These are phyloP conservation scores for Hyphodiscus sp. DNA, from an alignment of 2,329 filamentous ascomycete species.

Conservation along the genomic window DNA sequence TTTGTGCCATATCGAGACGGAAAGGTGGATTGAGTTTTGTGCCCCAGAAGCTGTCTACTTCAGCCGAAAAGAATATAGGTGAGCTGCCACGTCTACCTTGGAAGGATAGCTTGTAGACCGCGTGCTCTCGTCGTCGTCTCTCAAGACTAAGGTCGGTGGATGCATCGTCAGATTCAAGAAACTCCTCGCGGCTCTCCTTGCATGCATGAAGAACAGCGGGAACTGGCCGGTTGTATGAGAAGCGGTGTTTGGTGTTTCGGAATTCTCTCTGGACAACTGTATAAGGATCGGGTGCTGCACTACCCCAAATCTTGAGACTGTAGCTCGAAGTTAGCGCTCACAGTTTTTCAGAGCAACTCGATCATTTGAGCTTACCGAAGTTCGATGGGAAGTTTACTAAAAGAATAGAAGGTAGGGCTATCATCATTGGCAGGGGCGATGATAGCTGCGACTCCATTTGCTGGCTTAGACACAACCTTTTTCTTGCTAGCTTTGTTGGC, in stretches of 20 bases:
- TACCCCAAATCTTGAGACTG: constrained; percentile 1
- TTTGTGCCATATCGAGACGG: background rate
- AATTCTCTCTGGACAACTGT: background rate
- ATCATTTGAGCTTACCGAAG: background rate
- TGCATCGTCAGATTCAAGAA: background rate
- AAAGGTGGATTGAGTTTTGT: background rate
- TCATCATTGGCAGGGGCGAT: background rate
- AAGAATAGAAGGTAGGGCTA: background rate
- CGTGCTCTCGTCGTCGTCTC: background rate
- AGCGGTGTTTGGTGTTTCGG: background rate
- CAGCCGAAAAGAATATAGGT: background rate
- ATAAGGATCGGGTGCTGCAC: background rate
- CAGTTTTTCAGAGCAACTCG: too few species aligned
- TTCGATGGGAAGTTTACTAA: background rate
- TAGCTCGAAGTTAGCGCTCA: too few species aligned
- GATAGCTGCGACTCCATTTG: background rate
- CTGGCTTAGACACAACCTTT: background rate
- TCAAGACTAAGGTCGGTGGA: background rate
- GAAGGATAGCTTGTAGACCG: constrained; percentile 3
- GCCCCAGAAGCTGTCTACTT: constrained; percentile 1
- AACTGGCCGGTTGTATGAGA: background rate
- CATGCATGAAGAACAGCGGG: constrained; percentile 4
- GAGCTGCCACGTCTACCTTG: background rate
- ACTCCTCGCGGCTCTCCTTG: constrained; percentile 2
- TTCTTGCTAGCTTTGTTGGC: background rate